phyloP scores from a whole-genome alignment of 1,139 yeast genomes.

The Suhomyces chickasaworum region DNA sequence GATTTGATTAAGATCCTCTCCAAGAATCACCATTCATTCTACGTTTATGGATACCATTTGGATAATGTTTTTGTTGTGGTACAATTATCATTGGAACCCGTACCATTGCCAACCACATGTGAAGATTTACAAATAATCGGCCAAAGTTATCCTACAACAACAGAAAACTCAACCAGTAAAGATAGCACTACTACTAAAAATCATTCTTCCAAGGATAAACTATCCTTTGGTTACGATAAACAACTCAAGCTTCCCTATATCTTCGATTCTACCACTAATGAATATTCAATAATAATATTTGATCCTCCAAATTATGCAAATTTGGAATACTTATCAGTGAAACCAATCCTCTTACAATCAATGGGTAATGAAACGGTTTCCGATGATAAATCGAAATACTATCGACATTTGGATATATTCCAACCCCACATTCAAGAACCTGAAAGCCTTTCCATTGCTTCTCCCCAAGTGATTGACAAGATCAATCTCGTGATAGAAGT shows the following conservation, averaged over 20 bases:
- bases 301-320: constrained; percentile 72
- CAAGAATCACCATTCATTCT: constrained; percentile 8
- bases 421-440: constrained; percentile 14
- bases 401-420: constrained; percentile 11
- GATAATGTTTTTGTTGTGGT: constrained; percentile 31
- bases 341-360: constrained; percentile 70
- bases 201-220: background rate
- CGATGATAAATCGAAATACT: constrained; percentile 9
- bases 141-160: too few relatives aligned
- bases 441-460: constrained; percentile 24
- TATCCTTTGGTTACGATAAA: constrained; percentile 5
- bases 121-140: constrained; percentile 26
- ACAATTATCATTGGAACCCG: constrained; percentile 15
- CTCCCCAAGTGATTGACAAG: constrained; percentile 34
- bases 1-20: constrained; percentile 26
- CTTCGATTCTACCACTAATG: background rate
- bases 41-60: constrained; percentile 32
- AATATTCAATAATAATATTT: constrained; percentile 54
- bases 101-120: constrained; percentile 15
- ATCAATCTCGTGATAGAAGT: constrained; percentile 34
- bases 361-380: constrained; percentile 23
- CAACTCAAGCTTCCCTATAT: constrained; percentile 8
- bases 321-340: constrained; percentile 77
- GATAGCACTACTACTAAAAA: too few relatives aligned
- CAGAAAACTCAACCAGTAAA: too few relatives aligned